Conservation (phyloP, 179 eudicot species). For the Carnegiea gigantea region DNA sequence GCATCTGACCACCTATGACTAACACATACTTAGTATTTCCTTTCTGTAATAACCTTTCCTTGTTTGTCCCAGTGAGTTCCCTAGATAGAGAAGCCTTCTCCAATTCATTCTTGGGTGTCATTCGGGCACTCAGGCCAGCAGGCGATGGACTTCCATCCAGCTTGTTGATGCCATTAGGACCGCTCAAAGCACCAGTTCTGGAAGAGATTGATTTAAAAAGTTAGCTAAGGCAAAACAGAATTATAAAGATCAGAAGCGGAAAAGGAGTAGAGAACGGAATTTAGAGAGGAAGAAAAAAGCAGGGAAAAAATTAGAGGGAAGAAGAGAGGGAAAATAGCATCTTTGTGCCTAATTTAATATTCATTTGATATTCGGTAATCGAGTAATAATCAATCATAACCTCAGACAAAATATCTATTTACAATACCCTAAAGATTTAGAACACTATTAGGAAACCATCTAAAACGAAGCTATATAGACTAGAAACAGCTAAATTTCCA, state of each 20-base stretch:
- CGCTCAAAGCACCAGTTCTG: constrained; percentile 63
- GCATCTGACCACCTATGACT: constrained; percentile 6
- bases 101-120: constrained; percentile 56
- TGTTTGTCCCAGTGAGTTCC: constrained; percentile 59
- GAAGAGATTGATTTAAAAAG: constrained; percentile 6
- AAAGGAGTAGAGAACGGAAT: no score
- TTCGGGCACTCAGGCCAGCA: constrained; percentile 46
- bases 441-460: no score
- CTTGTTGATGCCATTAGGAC: constrained; percentile 49
- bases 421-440: no score
- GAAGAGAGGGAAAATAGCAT: no score
- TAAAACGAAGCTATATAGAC: no score
- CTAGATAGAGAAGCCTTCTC: constrained; percentile 58
- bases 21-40: constrained; percentile 62
- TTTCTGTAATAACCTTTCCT: constrained; percentile 59
- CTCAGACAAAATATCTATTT: no score
- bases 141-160: constrained; percentile 49
- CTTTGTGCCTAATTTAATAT: no score
- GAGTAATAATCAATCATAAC: no score
- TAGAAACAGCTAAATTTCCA: neutral
- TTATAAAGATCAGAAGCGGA: no score
- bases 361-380: no score
- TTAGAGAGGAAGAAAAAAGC: no score
- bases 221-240: neutral
- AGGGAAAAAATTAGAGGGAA: no score